Base-by-base conservation (phyloP, 306 rosid genomes). In the Crotalaria pallida region DNA sequence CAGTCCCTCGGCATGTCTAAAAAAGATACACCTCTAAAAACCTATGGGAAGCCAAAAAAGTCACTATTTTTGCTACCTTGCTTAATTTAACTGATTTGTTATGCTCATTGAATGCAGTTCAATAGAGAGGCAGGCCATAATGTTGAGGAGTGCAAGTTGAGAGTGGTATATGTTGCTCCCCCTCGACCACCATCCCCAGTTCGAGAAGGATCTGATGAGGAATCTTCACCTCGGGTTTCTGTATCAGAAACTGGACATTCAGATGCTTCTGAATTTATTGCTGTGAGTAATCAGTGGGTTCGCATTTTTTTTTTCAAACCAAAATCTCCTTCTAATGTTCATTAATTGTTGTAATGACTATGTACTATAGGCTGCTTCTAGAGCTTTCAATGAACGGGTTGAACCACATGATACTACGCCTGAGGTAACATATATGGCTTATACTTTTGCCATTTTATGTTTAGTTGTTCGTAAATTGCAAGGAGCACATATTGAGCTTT, bases 111-210 rank as follows among this genome's bases (percentile, higher is more conserved):
- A 21, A 45, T 83, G 10, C 65, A 92, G 98, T 92, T 92, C 76
- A 87, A 73, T 69, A 92, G 83, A 83, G 98, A 92, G 68, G 84
- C 89, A 0, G 94, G 92, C 66, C 85, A 82, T 82, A 82, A 36
- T 43, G 92, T 92, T 0, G 94, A 89, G 60, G 98, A 92, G 85
- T 83, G 83, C 75, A 92, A 84, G 65, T 83, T 92, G 86, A 85
- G 88, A 74, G 98, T 92, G 75, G 59, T 87, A 71, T 92, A 92
- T 82, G 94, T 89, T 68, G 69, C 89, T 78, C 98, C 92, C 5
- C 96, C 96, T 22, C 82, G 74, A 73, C 92, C 92, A 10, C 98
- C 98, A 6, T 92, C 96, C 7, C 98, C 98, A 0, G 98, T 92
- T 69, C 81, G 75, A 1, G 98, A 92, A 86, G 98, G 92, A 60